Percentiles rank a stretch among this genome's conserved stretches.
These are phyloP conservation scores for Colletotrichum lentis DNA, from an alignment of 2,329 filamentous ascomycete genomes.

Conservation along the genomic window DNA sequence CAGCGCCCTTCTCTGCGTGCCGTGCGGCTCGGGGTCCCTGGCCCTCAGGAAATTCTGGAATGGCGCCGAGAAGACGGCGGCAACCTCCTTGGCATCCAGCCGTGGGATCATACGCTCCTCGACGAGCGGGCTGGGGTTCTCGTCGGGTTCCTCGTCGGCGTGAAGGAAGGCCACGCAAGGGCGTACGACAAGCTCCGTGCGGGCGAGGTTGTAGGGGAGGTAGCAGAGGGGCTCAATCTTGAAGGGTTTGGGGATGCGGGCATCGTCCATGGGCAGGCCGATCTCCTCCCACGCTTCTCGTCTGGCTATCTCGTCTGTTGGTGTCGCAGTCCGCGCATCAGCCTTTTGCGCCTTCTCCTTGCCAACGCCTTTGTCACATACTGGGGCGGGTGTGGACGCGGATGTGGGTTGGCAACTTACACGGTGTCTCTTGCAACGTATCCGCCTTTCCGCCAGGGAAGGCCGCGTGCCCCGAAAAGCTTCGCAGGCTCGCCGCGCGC, in stretches of 20 bases:
- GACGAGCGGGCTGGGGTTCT: conserved; percentile 53
- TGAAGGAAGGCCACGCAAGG: conserved; percentile 83
- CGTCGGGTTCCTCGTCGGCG: conserved; percentile 57
- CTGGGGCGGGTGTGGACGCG: neutral
- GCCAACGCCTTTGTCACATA: neutral
- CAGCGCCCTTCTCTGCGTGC: conserved; percentile 48
- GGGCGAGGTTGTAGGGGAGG: conserved; percentile 78
- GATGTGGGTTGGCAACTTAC: conserved; percentile 49
- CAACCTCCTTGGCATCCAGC: conserved; percentile 89
- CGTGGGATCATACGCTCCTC: conserved; percentile 79
- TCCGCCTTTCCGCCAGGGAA: conserved; percentile 82
- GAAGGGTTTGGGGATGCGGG: conserved; percentile 77
- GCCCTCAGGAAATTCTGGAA: conserved; percentile 81
- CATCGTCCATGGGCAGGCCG: conserved; percentile 78
- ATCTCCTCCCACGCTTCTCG: conserved; percentile 95
- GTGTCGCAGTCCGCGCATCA: neutral
- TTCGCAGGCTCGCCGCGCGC: conserved; percentile 69
- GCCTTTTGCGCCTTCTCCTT: neutral
- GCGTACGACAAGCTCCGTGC: conserved; percentile 76
- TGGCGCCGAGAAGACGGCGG: conserved; percentile 89
- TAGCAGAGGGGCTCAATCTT: conserved; percentile 86
- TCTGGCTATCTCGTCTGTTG: conserved; percentile 78
- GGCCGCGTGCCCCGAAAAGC: conserved; percentile 84
- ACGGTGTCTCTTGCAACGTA: conserved; percentile 64
- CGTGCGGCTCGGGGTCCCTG: conserved; percentile 61